A percentile compares a stretch with the other conserved stretches of the same genome.
phyloP scores from a whole-genome alignment of 1,284 basidiomycete species.

The Phenoliferia sp. region DNA sequence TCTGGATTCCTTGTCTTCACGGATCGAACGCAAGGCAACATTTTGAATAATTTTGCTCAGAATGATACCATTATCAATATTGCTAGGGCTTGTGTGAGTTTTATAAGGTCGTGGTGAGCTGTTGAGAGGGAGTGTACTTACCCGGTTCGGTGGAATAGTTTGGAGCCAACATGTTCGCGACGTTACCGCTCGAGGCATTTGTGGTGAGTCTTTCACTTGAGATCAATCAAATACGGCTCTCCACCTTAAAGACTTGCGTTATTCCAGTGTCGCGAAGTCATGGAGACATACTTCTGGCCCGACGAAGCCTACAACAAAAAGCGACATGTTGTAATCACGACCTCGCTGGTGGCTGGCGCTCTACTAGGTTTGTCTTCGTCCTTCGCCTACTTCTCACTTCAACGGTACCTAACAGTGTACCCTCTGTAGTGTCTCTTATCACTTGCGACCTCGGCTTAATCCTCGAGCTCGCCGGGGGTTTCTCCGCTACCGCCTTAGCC shows the following conservation, averaged over 20 bases:
- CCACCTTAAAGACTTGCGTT: no score
- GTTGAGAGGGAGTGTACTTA: neutral
- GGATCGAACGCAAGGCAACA: constrained; percentile 65
- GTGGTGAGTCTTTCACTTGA: no score
- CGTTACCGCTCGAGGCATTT: constrained; percentile 84
- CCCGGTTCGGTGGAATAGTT: constrained; percentile 49
- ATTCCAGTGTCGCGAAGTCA: constrained; percentile 87
- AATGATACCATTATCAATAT: constrained; percentile 48
- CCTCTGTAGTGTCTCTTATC: constrained; percentile 66
- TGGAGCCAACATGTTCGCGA: constrained; percentile 97
- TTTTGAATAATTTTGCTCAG: constrained; percentile 82
- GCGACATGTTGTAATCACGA: constrained; percentile 88
- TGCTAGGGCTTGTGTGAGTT: constrained; percentile 25
- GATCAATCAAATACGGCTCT: no score
- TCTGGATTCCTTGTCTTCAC: constrained; percentile 91
- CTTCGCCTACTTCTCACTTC: neutral
- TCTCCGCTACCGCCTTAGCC: constrained; percentile 88
- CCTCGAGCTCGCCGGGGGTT: constrained; percentile 92
- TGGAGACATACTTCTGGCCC: constrained; percentile 89
- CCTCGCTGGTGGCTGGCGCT: constrained; percentile 71
- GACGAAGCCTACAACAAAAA: constrained; percentile 71
- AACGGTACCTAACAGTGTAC: no score
- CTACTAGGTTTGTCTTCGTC: constrained; percentile 62
- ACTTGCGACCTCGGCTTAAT: constrained; percentile 97
- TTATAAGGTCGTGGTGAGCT: neutral